Evolutionary conservation across 306 rosid species (phyloP).

Genomic region (Vigna reflexopilosa): DNA sequence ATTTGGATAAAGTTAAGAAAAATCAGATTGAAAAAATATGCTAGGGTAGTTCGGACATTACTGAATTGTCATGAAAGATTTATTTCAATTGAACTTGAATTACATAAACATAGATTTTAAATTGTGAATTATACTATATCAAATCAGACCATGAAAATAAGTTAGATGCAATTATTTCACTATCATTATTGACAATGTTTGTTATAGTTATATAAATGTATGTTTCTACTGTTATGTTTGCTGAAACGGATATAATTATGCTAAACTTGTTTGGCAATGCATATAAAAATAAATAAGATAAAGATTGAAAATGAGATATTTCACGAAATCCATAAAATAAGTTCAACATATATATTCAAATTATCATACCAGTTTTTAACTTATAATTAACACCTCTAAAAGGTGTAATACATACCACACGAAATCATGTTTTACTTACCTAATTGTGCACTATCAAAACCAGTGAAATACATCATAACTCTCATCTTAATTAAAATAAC

Average conservation of each 20-base stretch:
- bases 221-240: conserved; percentile 20
- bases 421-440: too few species aligned
- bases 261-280: conserved; percentile 4
- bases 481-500: too few species aligned
- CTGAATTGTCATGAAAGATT: conserved; percentile 30
- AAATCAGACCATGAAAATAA: conserved; percentile 30
- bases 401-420: too few species aligned
- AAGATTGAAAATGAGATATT: conserved; percentile 14
- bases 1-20: background rate
- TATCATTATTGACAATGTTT: background rate
- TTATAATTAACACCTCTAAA: too few species aligned
- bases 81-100: conserved; percentile 24
- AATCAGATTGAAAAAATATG: conserved; percentile 13
- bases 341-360: too few species aligned
- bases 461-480: too few species aligned
- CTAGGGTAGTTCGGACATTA: conserved; percentile 1
- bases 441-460: too few species aligned
- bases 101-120: conserved; percentile 2
- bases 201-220: background rate
- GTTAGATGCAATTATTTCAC: conserved; percentile 27
- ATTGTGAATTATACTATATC: conserved; percentile 29
- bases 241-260: background rate
- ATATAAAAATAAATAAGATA: conserved; percentile 14
- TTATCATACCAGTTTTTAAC: too few species aligned
- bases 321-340: conserved; percentile 38